Evolutionary conservation across 495 filamentous ascomycete genomes (phyloP).

Genomic region (Aspergillus ostianus): DNA sequence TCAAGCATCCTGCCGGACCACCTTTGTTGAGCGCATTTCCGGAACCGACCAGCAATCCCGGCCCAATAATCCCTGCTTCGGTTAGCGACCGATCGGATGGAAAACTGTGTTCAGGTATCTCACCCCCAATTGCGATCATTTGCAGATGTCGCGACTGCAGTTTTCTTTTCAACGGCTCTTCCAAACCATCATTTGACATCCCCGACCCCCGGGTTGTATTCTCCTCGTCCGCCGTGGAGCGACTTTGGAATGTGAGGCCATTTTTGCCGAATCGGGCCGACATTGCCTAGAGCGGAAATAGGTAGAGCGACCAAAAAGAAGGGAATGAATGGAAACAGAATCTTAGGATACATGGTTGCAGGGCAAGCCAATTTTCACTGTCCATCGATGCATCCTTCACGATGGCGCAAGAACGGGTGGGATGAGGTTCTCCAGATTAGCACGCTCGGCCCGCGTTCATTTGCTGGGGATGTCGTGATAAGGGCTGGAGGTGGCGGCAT

Average conservation of each 20-base stretch:
- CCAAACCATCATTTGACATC: constrained; percentile 21
- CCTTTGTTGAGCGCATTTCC: constrained; percentile 60
- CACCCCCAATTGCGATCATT: constrained; percentile 67
- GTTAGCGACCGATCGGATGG: not conserved
- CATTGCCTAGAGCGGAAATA: not conserved
- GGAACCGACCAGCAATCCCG: constrained; percentile 51
- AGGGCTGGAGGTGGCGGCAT: constrained; percentile 14
- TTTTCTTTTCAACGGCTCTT: constrained; percentile 45
- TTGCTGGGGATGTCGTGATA: constrained; percentile 37
- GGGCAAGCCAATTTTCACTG: not conserved
- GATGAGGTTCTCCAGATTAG: not conserved
- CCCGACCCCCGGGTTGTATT: constrained; percentile 7
- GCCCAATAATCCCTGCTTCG: constrained; percentile 43
- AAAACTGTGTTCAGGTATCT: constrained; percentile 34
- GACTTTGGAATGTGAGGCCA: constrained; percentile 14
- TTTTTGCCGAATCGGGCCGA: constrained; percentile 16
- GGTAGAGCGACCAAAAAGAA: not conserved
- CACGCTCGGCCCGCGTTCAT: constrained; percentile 11
- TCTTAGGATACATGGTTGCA: not conserved
- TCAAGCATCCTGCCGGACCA: constrained; percentile 61
- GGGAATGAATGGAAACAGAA: not conserved
- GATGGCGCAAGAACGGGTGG: constrained; percentile 3
- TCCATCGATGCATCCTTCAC: not conserved
- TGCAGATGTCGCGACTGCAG: constrained; percentile 64
- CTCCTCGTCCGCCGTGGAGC: constrained; percentile 12